Base-by-base conservation (phyloP, 2,329 filamentous ascomycete species). In the Fusarium sp. region DNA sequence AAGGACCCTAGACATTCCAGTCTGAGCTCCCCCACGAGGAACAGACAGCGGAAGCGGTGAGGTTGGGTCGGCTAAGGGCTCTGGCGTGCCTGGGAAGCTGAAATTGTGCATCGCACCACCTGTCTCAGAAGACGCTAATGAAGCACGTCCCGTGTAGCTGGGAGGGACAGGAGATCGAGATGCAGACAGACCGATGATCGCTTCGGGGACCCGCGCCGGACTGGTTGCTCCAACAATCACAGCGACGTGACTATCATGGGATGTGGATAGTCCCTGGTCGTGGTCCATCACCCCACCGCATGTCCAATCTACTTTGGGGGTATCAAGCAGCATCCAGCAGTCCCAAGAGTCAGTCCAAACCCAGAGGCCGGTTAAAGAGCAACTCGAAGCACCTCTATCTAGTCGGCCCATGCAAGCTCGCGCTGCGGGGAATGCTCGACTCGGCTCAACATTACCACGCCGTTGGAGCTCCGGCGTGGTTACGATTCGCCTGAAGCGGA, bases 131-230 rank as follows among this genome's bases (percentile, higher is more conserved):
- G 36, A 36, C 56, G 58, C 72, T 74, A 74, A 58, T 34, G 31
- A 68, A 64, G 72, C 72, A 74, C 62, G 70, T 64, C 54, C 70
- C 68, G 72, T 73, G 64, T 72, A 74, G 66, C 62, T 62, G 65
- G 58, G 55, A 71, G 70, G 58, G 57, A 60, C 65, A 62, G 54
- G 53, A 69, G 62, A 73, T 72, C 68, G 66, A 65, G 55, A 70
- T 74, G 62, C 55, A 73, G 62, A 64, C 65, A 69, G 49, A 60
- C 64, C 16, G 60, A 62, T 61, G 67, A 70, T 70, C 67, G 44
- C 54, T 38, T 56, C 50, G 34, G 34, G 33, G 59, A 61, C 55
- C 65, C 71, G 64, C 40, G 58, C 55, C 60, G 18, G 33, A 46
- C 36, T 42, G 40, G 25, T 50, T 54, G 20, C 50, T 58, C 42